These are phyloP conservation scores for Solanum stenotomum DNA, from an alignment of 257 asterid species.

Conservation along the genomic window DNA sequence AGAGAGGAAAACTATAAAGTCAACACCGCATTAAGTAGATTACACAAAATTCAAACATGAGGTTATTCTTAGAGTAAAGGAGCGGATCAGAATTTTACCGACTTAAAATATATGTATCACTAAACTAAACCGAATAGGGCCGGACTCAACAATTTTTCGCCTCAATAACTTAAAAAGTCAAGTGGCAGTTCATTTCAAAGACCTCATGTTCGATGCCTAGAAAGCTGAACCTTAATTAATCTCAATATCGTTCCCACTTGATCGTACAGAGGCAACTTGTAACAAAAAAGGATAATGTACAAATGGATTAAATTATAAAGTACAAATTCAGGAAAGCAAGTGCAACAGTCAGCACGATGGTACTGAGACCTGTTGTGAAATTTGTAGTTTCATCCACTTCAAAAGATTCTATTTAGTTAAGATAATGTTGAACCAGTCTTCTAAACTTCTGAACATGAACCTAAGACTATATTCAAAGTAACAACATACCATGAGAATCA, in stretches of 20 bases:
- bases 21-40: not conserved
- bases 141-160: not conserved
- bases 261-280: not conserved
- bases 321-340: not conserved
- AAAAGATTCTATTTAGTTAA: not conserved
- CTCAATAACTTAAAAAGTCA: not conserved
- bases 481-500: not conserved
- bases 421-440: not conserved
- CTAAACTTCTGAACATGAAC: not conserved
- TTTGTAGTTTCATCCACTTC: not conserved
- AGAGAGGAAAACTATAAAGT: not conserved
- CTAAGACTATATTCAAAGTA: not conserved
- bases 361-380: not conserved
- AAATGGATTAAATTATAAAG: not conserved
- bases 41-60: not conserved
- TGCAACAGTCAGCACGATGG: not conserved
- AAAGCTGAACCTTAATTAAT: not conserved
- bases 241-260: not conserved
- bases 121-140: not conserved
- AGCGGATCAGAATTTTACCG: not conserved
- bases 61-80: not conserved
- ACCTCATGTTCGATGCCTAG: not conserved
- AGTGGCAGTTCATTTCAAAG: not conserved
- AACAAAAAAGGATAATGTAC: not conserved
- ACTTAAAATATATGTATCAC: not conserved